Conservation (phyloP, 257 asterid species). For the Perilla frutescens region DNA sequence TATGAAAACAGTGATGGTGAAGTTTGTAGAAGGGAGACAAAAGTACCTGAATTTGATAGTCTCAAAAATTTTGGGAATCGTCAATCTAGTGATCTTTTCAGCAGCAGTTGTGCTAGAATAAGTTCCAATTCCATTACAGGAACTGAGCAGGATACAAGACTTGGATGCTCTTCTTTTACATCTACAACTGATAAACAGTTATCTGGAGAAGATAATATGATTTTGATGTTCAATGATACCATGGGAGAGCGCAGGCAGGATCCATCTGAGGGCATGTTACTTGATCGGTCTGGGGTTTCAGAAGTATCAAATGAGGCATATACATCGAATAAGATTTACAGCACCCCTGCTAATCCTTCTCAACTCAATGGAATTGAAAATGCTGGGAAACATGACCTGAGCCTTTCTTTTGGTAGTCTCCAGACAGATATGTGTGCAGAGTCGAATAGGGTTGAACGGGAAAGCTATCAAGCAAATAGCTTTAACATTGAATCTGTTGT, state of each 20-base stretch:
- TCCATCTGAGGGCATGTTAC: constrained; percentile 42
- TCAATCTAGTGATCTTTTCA: constrained; percentile 42
- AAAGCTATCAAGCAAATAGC: constrained; percentile 44
- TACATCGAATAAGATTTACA: constrained; percentile 38
- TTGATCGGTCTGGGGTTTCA: constrained; percentile 43
- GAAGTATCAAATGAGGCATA: constrained; percentile 45
- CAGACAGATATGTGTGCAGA: constrained; percentile 43
- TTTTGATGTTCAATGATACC: constrained; percentile 39
- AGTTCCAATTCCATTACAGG: constrained; percentile 40
- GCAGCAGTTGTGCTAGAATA: constrained; percentile 40
- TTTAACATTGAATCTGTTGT: constrained; percentile 45
- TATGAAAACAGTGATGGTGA: constrained; percentile 37
- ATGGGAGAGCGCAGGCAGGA: constrained; percentile 46
- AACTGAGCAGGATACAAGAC: constrained; percentile 42
- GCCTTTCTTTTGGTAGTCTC: constrained; percentile 58
- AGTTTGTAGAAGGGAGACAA: constrained; percentile 41
- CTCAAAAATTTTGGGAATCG: constrained; percentile 36
- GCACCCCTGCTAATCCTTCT: constrained; percentile 44
- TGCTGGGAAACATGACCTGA: constrained; percentile 55
- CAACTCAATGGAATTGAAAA: constrained; percentile 40
- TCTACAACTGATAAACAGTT: constrained; percentile 40
- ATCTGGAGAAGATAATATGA: constrained; percentile 45
- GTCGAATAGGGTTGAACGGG: constrained; percentile 44
- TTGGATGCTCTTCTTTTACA: constrained; percentile 54
- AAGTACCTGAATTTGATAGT: constrained; percentile 38